Evolutionary conservation across 2,329 filamentous ascomycete genomes (phyloP), one percentile per base, ranked within the genome.

Genomic region (Sclerotiophoma versabilis): DNA sequence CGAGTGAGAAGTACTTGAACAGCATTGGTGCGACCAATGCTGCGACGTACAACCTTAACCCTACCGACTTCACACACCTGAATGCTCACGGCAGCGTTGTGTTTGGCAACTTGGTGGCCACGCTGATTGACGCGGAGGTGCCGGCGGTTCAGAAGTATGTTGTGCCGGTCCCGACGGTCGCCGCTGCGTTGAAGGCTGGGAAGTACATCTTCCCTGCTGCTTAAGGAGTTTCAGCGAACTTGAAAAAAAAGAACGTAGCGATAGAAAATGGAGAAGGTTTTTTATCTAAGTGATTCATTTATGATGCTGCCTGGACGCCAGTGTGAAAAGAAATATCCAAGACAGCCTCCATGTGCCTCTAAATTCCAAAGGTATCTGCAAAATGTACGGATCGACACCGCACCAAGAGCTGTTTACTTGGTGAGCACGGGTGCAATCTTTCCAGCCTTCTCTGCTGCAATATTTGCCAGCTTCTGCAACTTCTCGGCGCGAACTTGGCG

Each of bases 401-500:
- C 25, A 22, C 7, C 26, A 26, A 12, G 22, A 14, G 29, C 5
- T 15, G 8, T 49, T 53, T 68, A 75, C 39, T 74, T 75, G 23
- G 59, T 46, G 26, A 75, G 61, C n/a, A 73, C 50, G 0, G 73
- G 73, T 0, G 66, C 68, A 23, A 60, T 62, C 43, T 70, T 62
- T 39, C 67, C 63, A 17, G 75, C 75, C 68, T 85, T 87, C 23
- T 83, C 79, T 4, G 87, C 84, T 9, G 88, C 86, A 45, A 86
- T 67, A 44, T 86, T 81, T 11, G 87, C 86, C 14, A 87, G 80
- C 71, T 87, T 89, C 61, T 85, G 83, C 36, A 96, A 79, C 72
- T 89, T 88, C 62, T 89, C 82, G 37, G 87, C 83, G 66, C 85
- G 86, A 52, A 96, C 66, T 63, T 87, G 85, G 63, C 87, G 85